Conservation (phyloP, 2,329 filamentous ascomycete species). For the Colletotrichum sp. region DNA sequence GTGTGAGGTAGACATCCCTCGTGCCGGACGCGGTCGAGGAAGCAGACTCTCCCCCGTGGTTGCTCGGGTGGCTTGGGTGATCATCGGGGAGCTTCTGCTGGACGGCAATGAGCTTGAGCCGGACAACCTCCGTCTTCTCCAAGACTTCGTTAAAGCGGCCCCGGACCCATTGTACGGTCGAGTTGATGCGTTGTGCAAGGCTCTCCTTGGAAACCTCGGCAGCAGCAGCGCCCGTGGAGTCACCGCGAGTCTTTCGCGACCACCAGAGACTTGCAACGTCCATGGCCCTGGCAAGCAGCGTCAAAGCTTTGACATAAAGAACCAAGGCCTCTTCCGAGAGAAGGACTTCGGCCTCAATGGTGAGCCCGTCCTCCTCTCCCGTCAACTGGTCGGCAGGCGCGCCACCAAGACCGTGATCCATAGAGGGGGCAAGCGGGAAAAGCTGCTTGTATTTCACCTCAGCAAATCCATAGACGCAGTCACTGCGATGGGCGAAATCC, state of each 20-base stretch:
- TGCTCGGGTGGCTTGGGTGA: conserved; percentile 85
- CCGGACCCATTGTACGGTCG: conserved; percentile 94
- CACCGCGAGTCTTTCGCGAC: conserved; percentile 76
- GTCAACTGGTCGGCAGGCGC: conserved; percentile 58
- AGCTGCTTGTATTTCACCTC: conserved; percentile 99
- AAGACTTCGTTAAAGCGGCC: conserved; percentile 95
- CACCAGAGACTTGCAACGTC: conserved; percentile 95
- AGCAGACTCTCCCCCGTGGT: conserved; percentile 67
- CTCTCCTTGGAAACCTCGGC: conserved; percentile 52
- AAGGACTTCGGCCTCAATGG: conserved; percentile 82
- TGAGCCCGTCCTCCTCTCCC: conserved; percentile 76
- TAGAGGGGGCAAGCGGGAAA: conserved; percentile 84
- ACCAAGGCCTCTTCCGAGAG: conserved; percentile 95
- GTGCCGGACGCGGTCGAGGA: conserved; percentile 67
- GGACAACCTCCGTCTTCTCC: conserved; percentile 95
- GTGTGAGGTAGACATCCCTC: conserved; percentile 83
- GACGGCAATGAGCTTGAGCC: conserved; percentile 83
- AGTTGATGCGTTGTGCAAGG: conserved; percentile 74
- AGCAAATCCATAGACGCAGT: conserved; percentile 96
- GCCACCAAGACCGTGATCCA: conserved; percentile 72
- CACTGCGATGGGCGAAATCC: conserved; percentile 89
- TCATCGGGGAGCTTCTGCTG: conserved; percentile 84
- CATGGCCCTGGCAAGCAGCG: conserved; percentile 91
- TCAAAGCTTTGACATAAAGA: conserved; percentile 92
- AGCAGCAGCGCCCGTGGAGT: conserved; percentile 49